Evolutionary conservation across 345 rosid genomes (phyloP), one percentile per base, ranked within the genome.

Genomic region (Linum usitatissimum): DNA sequence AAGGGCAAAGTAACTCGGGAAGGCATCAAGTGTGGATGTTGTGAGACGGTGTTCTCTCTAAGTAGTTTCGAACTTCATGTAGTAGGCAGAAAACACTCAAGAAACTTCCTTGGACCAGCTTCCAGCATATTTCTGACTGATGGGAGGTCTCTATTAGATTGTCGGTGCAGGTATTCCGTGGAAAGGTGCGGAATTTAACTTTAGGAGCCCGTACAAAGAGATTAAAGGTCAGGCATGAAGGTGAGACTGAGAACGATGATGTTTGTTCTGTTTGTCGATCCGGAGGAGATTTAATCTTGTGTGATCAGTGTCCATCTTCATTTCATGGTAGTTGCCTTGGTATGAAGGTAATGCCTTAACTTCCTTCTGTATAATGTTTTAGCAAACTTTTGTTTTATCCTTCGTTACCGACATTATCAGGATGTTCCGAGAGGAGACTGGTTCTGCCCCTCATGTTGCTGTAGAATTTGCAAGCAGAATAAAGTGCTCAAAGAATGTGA

Each of bases 391-490:
- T 53, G 7, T 56, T 48, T 31, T 62, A n/a, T n/a, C n/a, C n/a
- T 28, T 19, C 17, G 2, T 66, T 62, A 66, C 31, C 54, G 10
- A 15, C 36, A 58, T 61, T 34, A 14, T 12, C 57, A 73, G 96
- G 81, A 73, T 65, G 61, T 86, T 74, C 96, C 95, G 2, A 86
- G 80, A 30, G 96, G 93, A 66, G 86, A 85, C 65, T 92, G 93
- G 95, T 92, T 84, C 71, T 89, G 96, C 66, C 80, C 89, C 39
- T 82, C 93, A 57, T 92, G 98, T 60, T 77, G 93, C 68, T 89
- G 96, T 72, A 63, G 71, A 57, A 71, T 78, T 42, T 89, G 95
- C 75, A 76, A 80, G 56, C 66, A 72, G 61, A 62, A 63, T 60
- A 54, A 74, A 64, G 55, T 73, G 66, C 53, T 75, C 60, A 66